Base-by-base conservation (phyloP, 2,329 filamentous ascomycete species). In the Pseudogymnoascus sp. region DNA sequence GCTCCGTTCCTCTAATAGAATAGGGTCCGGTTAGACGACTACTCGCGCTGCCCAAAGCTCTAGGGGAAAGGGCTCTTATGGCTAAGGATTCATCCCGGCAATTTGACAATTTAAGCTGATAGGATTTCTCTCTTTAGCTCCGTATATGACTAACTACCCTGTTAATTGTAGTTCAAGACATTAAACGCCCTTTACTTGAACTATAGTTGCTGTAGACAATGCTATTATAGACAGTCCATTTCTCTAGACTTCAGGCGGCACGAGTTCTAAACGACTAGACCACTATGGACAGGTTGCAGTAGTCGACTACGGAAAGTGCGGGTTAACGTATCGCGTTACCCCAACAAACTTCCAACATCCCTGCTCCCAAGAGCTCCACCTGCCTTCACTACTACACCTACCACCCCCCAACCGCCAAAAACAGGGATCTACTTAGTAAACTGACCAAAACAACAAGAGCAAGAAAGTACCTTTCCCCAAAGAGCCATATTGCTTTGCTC, bases 321-420 rank as follows among this genome's bases (percentile, higher is more conserved):
- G 46, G 46, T 53, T 53, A 53, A 53, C 26, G 46, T 53, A 53
- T 53, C 24, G 46, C 46, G 14, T 53, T 53, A 53, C 46, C 46
- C 46, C 46, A 53, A 53, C 46, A 53, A 53, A 53, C 46, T 53
- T 26, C 14, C 24, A 53, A 16, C 46, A 53, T 53, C 46, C 46
- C 46, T 53, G 46, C 46, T 28, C 46, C 24, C 31, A 43, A 43
- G 4, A 53, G 46, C 46, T 53, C 46, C 24, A 53, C 24, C 43
- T 28, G 11, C 46, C 46, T 53, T 53, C 46, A 53, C 31, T 53
- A 46, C 41, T 46, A 24, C 24, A 50, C 43, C 43, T 41, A 40
- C 6, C 16, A 5, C 16, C 38, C 43, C 43, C 43, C 43, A 53
- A 53, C 46, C 7, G 24, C 46, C 46, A 53, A 28, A 53, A 53